Evolutionary conservation across 148 eudicot species (phyloP).

Genomic region (Tetragonia tetragonoides): DNA sequence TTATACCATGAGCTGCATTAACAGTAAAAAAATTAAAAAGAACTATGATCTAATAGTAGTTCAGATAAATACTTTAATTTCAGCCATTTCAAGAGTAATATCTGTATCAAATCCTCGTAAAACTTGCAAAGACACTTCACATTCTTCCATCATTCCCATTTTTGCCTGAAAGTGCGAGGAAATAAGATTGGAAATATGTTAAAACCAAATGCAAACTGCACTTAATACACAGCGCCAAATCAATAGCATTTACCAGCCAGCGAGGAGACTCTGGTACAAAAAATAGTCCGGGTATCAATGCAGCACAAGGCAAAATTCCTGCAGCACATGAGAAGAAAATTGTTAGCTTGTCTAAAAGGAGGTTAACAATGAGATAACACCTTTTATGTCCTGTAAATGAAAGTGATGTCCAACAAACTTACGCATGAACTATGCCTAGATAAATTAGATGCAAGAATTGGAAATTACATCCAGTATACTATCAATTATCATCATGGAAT

Average conservation of each 20-base stretch:
- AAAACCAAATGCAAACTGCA: not conserved
- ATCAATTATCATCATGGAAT: not conserved
- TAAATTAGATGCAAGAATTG: not conserved
- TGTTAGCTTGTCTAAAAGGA: not conserved
- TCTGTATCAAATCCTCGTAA: conserved; percentile 73
- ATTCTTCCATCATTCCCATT: conserved; percentile 82
- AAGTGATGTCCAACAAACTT: not conserved
- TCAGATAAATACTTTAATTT: conserved; percentile 46
- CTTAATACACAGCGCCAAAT: not conserved
- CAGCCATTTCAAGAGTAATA: conserved; percentile 44
- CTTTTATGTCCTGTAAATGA: not conserved
- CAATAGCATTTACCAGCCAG: conserved; percentile 71
- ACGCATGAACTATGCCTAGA: not conserved
- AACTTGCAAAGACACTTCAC: conserved; percentile 84
- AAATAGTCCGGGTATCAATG: conserved; percentile 88
- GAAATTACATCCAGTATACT: not conserved
- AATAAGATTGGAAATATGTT: not conserved
- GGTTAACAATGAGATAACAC: not conserved
- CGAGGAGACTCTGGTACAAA: conserved; percentile 97
- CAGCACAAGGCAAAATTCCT: conserved; percentile 75
- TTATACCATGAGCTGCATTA: too few species aligned
- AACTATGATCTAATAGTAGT: not conserved
- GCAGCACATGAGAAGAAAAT: conserved; percentile 19
- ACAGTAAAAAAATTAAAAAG: not conserved
- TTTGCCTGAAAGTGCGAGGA: conserved; percentile 58